A percentile compares a stretch with the other conserved stretches of the same genome.
These are phyloP conservation scores for Jacaranda mimosifolia DNA, from an alignment of 257 asterid genomes.

Conservation along the genomic window DNA sequence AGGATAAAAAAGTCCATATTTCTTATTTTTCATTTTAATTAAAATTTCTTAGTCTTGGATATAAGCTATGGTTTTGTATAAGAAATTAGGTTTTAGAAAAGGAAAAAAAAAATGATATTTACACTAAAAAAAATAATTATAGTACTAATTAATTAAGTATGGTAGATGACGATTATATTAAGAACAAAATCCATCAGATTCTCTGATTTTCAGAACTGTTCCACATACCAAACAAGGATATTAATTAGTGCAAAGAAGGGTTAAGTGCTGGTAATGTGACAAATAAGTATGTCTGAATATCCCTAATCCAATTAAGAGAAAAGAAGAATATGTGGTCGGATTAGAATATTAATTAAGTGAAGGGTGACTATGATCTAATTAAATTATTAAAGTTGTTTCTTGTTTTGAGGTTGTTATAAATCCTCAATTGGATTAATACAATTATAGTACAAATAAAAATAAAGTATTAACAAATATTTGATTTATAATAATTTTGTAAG, in stretches of 20 bases:
- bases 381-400: not conserved
- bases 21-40: too few species aligned
- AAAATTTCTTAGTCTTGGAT: too few species aligned
- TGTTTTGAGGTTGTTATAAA: not conserved
- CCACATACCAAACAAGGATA: too few species aligned
- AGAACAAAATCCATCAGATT: not conserved
- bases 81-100: too few species aligned
- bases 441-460: too few species aligned
- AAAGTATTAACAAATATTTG: too few species aligned
- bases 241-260: not conserved
- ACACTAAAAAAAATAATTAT: not conserved
- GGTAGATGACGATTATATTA: not conserved
- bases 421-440: too few species aligned
- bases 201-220: too few species aligned
- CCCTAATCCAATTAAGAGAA: not conserved
- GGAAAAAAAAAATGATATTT: too few species aligned
- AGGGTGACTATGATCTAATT: not conserved
- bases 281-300: not conserved
- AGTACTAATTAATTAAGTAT: not conserved
- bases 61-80: too few species aligned
- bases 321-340: not conserved
- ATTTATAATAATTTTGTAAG: too few species aligned
- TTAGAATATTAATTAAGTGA: not conserved
- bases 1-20: too few species aligned
- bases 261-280: not conserved